Conservation (phyloP, 176 grass and related monocot genomes). For the Aegilops sharonensis region DNA sequence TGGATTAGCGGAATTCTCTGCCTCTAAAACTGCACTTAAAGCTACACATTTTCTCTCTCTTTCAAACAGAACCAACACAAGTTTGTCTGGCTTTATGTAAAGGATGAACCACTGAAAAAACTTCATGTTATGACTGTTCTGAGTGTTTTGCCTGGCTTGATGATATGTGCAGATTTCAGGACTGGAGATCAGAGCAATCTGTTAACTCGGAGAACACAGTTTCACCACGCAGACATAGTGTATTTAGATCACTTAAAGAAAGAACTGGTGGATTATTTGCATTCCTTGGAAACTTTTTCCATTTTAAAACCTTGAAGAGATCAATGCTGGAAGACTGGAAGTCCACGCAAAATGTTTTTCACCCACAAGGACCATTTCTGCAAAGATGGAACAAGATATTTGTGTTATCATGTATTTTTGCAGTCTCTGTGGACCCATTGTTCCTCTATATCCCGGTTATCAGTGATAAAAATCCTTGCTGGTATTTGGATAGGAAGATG, state of each 20-base stretch:
- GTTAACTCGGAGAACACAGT: conserved; percentile 55
- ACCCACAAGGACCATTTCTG: conserved; percentile 91
- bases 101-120: neutral
- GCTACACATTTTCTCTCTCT: neutral
- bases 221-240: conserved; percentile 40
- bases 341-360: conserved; percentile 42
- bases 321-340: conserved; percentile 40
- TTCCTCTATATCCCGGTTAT: conserved; percentile 93
- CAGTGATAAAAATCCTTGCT: conserved; percentile 40
- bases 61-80: neutral
- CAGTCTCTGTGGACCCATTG: conserved; percentile 84
- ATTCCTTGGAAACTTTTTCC: conserved; percentile 49
- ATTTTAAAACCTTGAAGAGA: conserved; percentile 40
- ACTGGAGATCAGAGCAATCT: conserved; percentile 70
- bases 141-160: conserved; percentile 18
- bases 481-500: conserved; percentile 70
- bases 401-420: conserved; percentile 81
- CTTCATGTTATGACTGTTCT: neutral
- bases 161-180: conserved; percentile 67
- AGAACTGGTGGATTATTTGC: conserved; percentile 41
- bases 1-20: neutral
- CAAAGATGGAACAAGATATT: conserved; percentile 98
- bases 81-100: conserved; percentile 1
- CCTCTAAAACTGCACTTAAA: neutral
- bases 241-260: conserved; percentile 41